Evolutionary conservation across 2,329 filamentous ascomycete genomes (phyloP).

Genomic region (Ophiocordyceps camponoti-leonardi): DNA sequence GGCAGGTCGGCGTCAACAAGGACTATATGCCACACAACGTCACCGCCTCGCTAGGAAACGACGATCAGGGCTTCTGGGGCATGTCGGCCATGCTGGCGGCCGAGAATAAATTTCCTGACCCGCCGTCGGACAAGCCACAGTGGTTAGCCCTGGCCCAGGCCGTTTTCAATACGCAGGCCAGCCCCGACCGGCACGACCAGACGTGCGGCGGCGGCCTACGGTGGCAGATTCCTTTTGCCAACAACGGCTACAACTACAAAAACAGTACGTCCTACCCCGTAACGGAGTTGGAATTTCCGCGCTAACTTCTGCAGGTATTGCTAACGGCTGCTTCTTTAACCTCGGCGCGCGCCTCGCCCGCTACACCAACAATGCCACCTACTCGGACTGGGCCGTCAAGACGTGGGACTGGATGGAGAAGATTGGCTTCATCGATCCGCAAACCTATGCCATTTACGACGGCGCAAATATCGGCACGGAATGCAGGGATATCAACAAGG

Average conservation of each 20-base stretch:
- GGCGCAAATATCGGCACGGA: conserved; percentile 39
- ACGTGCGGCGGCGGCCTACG: conserved; percentile 53
- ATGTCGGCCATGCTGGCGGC: conserved; percentile 51
- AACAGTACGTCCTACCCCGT: conserved; percentile 25
- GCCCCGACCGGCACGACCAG: conserved; percentile 43
- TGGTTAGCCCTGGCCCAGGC: conserved; percentile 52
- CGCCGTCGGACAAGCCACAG: conserved; percentile 31
- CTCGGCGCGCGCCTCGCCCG: conserved; percentile 51
- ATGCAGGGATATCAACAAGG: conserved; percentile 42
- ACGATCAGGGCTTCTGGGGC: conserved; percentile 57
- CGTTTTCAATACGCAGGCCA: conserved; percentile 46
- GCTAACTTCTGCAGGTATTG: conserved; percentile 24
- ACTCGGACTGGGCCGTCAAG: conserved; percentile 42
- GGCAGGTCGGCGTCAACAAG: conserved; percentile 35
- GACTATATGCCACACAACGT: conserved; percentile 46
- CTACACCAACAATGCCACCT: conserved; percentile 51
- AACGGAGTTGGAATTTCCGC: background rate
- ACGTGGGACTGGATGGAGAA: conserved; percentile 43
- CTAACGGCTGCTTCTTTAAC: conserved; percentile 48
- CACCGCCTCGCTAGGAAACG: conserved; percentile 44
- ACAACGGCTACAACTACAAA: conserved; percentile 63
- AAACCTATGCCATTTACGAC: conserved; percentile 46
- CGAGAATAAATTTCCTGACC: conserved; percentile 45
- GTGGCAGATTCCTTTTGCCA: conserved; percentile 64
- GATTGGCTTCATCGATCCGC: conserved; percentile 39